phyloP scores from a whole-genome alignment of 1,284 basidiomycete species.

The Moniliophthora roreri region DNA sequence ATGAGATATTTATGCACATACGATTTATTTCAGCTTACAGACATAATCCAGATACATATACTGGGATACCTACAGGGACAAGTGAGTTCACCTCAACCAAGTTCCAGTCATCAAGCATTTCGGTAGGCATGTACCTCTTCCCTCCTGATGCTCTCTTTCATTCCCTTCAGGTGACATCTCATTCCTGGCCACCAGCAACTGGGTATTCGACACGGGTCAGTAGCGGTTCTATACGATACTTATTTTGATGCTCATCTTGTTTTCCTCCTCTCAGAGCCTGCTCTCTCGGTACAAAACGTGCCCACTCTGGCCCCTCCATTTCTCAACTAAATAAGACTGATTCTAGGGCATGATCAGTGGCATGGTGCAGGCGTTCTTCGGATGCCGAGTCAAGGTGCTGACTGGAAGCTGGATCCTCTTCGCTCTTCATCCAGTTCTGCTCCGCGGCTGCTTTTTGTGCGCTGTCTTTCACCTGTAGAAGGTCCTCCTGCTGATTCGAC shows the following conservation, averaged over 20 bases:
- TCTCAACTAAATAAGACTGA: not conserved
- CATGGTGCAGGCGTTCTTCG: constrained; percentile 11
- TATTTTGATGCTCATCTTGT: too few species aligned
- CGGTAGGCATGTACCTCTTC: not conserved
- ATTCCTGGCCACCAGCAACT: not conserved
- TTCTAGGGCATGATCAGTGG: constrained; percentile 13
- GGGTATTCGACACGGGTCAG: not conserved
- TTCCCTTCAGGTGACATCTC: not conserved
- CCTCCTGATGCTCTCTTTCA: not conserved
- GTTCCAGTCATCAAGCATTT: constrained; percentile 10
- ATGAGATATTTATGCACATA: constrained; percentile 2
- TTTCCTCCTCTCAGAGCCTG: not conserved
- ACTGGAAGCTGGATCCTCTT: not conserved
- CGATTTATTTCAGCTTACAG: too few species aligned
- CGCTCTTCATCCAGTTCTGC: constrained; percentile 1
- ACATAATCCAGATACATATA: constrained; percentile 6
- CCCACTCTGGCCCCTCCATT: not conserved
- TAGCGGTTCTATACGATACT: too few species aligned
- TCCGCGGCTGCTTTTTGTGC: not conserved
- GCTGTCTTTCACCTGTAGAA: not conserved
- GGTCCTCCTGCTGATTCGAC: not conserved
- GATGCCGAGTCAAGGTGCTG: constrained; percentile 5
- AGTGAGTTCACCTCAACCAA: constrained; percentile 4
- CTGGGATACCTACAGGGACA: constrained; percentile 4
- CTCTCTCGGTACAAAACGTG: constrained; percentile 6